Evolutionary conservation across 768 basidiomycete species (phyloP).

Genomic region (Leucocoprinus sp.): DNA sequence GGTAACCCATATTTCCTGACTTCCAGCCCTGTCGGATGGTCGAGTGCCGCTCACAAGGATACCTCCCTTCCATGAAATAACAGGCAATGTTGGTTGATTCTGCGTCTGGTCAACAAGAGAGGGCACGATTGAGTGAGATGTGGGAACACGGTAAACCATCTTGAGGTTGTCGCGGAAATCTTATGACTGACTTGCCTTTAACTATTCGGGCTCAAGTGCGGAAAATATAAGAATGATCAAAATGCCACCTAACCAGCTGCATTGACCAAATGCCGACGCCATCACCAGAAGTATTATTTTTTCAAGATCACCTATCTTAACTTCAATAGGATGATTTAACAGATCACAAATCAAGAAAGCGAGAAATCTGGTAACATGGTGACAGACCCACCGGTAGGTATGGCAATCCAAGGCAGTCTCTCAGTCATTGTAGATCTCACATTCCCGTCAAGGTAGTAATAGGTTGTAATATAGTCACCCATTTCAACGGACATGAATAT

Average conservation of each 20-base stretch:
- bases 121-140: conserved; percentile 51
- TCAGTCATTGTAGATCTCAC: conserved; percentile 7
- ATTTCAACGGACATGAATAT: conserved; percentile 2
- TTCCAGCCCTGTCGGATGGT: conserved; percentile 36
- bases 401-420: not conserved
- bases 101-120: conserved; percentile 38
- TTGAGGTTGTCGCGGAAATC: conserved; percentile 25
- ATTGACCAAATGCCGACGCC: conserved; percentile 1
- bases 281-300: conserved; percentile 4
- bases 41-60: conserved; percentile 44
- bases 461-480: conserved; percentile 3
- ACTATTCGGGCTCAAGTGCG: conserved; percentile 21
- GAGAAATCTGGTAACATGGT: conserved; percentile 2
- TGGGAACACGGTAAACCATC: conserved; percentile 59
- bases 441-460: not conserved
- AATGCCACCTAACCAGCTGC: conserved; percentile 2
- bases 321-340: conserved; percentile 5
- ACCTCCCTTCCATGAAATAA: conserved; percentile 50
- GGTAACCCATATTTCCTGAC: conserved; percentile 48
- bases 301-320: conserved; percentile 1
- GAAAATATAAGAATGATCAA: conserved; percentile 9
- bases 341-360: not conserved
- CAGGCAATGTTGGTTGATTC: conserved; percentile 18
- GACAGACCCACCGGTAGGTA: conserved; percentile 7
- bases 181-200: conserved; percentile 29